A percentile compares a stretch with the other conserved stretches of the same genome.
Conservation (phyloP, 2,329 filamentous ascomycete species). For the Epichloe aotearoae region DNA sequence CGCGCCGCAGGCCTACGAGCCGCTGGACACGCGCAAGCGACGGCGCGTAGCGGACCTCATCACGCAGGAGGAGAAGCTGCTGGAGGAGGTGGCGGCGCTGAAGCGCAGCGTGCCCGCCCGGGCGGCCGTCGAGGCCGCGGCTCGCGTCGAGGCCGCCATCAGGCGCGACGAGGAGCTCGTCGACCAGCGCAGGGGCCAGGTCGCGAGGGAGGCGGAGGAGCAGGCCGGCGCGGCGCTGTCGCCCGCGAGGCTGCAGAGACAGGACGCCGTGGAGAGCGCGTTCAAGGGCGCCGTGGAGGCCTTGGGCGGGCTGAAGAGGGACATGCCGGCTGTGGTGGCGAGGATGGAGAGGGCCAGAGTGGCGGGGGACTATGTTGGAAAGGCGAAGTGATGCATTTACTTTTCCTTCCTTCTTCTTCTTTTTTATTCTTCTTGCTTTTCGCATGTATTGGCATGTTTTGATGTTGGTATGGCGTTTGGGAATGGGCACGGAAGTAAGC, state of each 20-base stretch:
- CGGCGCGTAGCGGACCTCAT: conserved; percentile 46
- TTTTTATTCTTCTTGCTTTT: neutral
- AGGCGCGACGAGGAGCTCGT: conserved; percentile 35
- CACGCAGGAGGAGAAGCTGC: conserved; percentile 48
- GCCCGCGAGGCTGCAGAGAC: conserved; percentile 27
- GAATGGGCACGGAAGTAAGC: neutral
- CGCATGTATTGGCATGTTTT: neutral
- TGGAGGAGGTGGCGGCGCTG: conserved; percentile 48
- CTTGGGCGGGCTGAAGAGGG: conserved; percentile 40
- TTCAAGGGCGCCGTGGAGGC: conserved; percentile 36
- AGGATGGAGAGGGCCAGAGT: conserved; percentile 51
- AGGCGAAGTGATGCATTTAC: conserved; percentile 9
- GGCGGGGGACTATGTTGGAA: conserved; percentile 43
- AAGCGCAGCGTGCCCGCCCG: conserved; percentile 38
- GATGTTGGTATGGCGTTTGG: neutral
- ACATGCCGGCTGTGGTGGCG: conserved; percentile 49
- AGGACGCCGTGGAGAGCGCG: conserved; percentile 28
- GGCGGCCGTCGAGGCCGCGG: conserved; percentile 30
- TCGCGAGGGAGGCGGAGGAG: conserved; percentile 11
- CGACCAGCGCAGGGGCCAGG: conserved; percentile 13
- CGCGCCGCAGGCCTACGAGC: conserved; percentile 34
- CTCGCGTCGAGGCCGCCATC: conserved; percentile 25
- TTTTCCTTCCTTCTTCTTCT: neutral
- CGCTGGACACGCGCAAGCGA: conserved; percentile 47
- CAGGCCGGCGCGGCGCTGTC: conserved; percentile 15